Conservation (phyloP, 495 filamentous ascomycete species). For the Xylaria scruposa region DNA sequence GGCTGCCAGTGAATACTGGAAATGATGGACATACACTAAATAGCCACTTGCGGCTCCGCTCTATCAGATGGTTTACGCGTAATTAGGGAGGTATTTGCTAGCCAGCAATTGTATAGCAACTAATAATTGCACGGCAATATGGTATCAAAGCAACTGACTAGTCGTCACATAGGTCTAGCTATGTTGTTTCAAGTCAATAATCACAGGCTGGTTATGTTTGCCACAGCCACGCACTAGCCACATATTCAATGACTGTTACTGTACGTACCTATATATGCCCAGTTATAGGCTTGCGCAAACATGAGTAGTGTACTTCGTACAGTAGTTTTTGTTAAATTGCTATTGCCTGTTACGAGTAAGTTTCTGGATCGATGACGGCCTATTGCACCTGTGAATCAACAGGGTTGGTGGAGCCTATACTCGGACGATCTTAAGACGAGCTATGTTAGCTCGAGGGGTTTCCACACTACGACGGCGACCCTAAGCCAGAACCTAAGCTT, state of each 20-base stretch:
- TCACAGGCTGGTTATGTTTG: too few species aligned
- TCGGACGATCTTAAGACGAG: not conserved
- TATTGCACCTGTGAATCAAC: not conserved
- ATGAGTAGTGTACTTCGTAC: too few species aligned
- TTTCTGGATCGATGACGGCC: not conserved
- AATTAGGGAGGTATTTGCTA: too few species aligned
- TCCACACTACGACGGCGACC: not conserved
- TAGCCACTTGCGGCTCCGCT: too few species aligned
- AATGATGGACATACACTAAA: not conserved
- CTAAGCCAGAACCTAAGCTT: not conserved
- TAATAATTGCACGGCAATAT: too few species aligned
- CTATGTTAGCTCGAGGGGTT: not conserved
- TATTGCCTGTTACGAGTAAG: not conserved
- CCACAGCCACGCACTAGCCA: not conserved
- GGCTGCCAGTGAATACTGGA: not conserved
- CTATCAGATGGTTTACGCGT: too few species aligned
- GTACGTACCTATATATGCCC: not conserved
- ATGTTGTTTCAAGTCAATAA: too few species aligned
- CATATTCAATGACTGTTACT: not conserved
- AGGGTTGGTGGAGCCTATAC: not conserved
- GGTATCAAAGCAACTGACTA: too few species aligned
- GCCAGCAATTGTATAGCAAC: too few species aligned
- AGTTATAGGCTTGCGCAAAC: constrained; percentile 4
- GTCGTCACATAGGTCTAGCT: too few species aligned
- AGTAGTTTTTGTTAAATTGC: not conserved